These are phyloP conservation scores for Phaeosphaeria sp. DNA, from an alignment of 2,329 filamentous ascomycete genomes.

Conservation along the genomic window DNA sequence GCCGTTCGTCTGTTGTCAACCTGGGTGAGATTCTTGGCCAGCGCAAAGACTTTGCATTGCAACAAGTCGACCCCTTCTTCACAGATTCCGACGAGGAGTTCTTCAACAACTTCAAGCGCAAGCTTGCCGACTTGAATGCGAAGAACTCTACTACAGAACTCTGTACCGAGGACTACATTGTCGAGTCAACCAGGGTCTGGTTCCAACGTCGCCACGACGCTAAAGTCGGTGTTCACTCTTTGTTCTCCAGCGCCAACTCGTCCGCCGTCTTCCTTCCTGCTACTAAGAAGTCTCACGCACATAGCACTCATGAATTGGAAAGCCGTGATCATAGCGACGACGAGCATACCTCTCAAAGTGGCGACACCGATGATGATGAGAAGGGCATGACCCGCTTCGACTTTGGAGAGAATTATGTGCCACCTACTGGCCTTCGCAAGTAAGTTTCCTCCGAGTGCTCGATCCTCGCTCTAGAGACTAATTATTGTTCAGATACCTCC, in stretches of 20 bases:
- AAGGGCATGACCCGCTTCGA: not conserved
- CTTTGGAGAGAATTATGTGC: not conserved
- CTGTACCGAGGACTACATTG: not conserved
- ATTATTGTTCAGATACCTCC: not conserved
- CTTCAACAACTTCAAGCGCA: not conserved
- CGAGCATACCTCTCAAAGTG: not conserved
- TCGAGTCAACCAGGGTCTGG: not conserved
- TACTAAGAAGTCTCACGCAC: not conserved
- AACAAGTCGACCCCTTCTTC: not conserved
- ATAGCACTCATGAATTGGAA: not conserved
- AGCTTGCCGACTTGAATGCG: not conserved
- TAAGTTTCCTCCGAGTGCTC: not conserved
- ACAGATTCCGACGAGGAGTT: not conserved
- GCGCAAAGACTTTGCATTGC: not conserved
- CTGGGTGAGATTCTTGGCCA: not conserved
- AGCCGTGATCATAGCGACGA: not conserved
- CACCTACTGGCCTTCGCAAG: not conserved
- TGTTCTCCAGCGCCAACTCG: not conserved
- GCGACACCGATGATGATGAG: not conserved
- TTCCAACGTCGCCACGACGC: not conserved
- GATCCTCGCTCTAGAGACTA: not conserved
- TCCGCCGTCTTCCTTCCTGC: not conserved
- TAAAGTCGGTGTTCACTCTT: not conserved
- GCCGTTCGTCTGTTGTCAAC: not conserved
- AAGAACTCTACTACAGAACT: not conserved